Base-by-base conservation (phyloP, 805 yeast species). In the Kazachstania viticola region DNA sequence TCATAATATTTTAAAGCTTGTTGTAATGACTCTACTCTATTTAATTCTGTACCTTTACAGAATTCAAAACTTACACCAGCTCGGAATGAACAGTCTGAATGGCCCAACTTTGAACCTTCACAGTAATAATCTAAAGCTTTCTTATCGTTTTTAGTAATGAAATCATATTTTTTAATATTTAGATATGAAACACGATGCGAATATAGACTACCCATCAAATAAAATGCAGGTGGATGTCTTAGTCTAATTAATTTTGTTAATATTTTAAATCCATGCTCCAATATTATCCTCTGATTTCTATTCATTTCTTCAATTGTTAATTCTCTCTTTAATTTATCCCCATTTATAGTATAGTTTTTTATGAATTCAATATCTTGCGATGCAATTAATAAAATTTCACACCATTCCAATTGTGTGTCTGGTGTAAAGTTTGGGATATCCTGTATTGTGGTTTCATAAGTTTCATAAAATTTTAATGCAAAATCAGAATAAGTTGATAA, bases 1-100 rank as follows among this genome's bases (percentile, higher is more conserved):
- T 63, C 60, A 54, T 73, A 79, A 58, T 68, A 73, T 11, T 58
- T 45, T 17, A 73, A 54, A 8, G 84, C 75, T 36, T 63, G 61
- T n/a, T 39, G 42, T 13, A 58, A 54, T 42, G 43, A 35, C 23
- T 41, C 40, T 9, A 29, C 69, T 69, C 25, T 60, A 48, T 33
- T 9, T 15, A 2, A 79, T 79, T 36, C 70, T 64, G 13, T 82
- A 78, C 49, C 77, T 18, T 48, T 43, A 23, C 39, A 42, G 28
- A 39, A 61, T 49, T 81, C 91, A 45, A 67, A 66, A 45, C 83
- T 73, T 21, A 79, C 79, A 1, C 79, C 91, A 1, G 75, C 67
- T 30, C 88, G 58, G 56, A 76, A 80, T 36, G 75, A 65, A 8
- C 81, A 78, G 33, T 69, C 69, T 0, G 73, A 63, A 44, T 75